Evolutionary conservation across 2,329 filamentous ascomycete genomes (phyloP).

Genomic region (Magnaporthales sp.): DNA sequence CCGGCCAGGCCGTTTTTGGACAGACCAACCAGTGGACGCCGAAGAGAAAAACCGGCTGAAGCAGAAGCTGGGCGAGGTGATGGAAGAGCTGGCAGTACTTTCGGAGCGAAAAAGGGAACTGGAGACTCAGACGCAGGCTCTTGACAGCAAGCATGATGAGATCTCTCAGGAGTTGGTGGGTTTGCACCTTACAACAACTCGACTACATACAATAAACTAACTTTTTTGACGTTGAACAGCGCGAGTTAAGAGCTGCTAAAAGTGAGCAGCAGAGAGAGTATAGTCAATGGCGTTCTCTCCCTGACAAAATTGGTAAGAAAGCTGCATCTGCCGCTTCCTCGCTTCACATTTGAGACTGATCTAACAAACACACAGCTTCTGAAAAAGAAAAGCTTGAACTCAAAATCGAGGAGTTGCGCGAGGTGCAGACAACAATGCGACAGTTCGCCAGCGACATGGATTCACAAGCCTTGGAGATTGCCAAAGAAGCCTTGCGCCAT

Average conservation of each 20-base stretch:
- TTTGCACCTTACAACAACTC: background rate
- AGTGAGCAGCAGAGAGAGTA: slow-evolving; percentile 55
- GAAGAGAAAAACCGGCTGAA: slow-evolving; percentile 55
- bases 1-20: slow-evolving; percentile 59
- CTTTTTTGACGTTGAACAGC: background rate
- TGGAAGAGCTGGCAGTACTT: slow-evolving; percentile 24
- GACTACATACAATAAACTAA: background rate
- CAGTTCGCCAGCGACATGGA: background rate
- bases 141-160: slow-evolving; percentile 28
- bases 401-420: slow-evolving; percentile 9
- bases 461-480: background rate
- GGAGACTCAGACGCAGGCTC: slow-evolving; percentile 27
- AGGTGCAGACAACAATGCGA: background rate
- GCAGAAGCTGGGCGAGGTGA: slow-evolving; percentile 36
- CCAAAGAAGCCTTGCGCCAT: background rate
- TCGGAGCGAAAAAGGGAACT: slow-evolving; percentile 23
- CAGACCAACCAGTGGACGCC: slow-evolving; percentile 64
- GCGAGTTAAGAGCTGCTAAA: slow-evolving; percentile 51
- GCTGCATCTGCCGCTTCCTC: background rate
- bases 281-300: slow-evolving; percentile 57
- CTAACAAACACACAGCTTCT: background rate
- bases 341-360: background rate
- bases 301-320: slow-evolving; percentile 58
- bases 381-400: slow-evolving; percentile 10
- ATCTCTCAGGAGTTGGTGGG: slow-evolving; percentile 24